A percentile compares a stretch with the other conserved stretches of the same genome.
Conservation (phyloP, 768 basidiomycete species). For the Termitomyces sp. region DNA sequence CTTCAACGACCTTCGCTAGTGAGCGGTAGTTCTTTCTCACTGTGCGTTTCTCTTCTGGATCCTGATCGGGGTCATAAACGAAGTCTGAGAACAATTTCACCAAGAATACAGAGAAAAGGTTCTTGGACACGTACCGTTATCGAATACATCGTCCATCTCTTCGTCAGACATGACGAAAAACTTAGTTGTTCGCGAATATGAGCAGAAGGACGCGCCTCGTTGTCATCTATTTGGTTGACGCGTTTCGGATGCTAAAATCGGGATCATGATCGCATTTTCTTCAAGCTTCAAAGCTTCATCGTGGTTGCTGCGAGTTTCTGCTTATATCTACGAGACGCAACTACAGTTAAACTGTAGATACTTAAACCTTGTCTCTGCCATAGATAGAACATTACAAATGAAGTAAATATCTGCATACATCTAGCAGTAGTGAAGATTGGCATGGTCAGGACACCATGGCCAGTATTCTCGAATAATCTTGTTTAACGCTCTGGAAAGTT, state of each 20-base stretch:
- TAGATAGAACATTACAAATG: background rate
- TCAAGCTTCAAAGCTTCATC: too few species aligned
- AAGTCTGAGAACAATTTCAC: constrained; percentile 20
- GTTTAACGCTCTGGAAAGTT: constrained; percentile 81
- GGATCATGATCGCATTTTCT: background rate
- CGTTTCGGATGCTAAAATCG: background rate
- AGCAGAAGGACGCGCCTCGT: background rate
- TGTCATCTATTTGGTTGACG: background rate
- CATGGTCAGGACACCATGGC: constrained; percentile 34
- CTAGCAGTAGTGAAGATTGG: background rate
- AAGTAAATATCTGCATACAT: background rate
- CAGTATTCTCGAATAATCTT: constrained; percentile 83
- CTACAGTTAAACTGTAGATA: background rate
- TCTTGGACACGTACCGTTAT: background rate
- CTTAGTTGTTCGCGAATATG: background rate
- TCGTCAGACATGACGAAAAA: constrained; percentile 22
- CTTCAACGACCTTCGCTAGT: constrained; percentile 58
- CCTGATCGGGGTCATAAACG: constrained; percentile 79
- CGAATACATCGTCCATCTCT: constrained; percentile 21
- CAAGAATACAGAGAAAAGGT: background rate
- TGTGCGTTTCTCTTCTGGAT: constrained; percentile 72
- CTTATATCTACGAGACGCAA: too few species aligned
- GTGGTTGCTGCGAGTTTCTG: too few species aligned
- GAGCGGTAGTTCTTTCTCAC: constrained; percentile 70
- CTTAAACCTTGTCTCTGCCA: background rate